These are phyloP conservation scores for Cercis canadensis DNA, from an alignment of 306 rosid genomes.

Conservation along the genomic window DNA sequence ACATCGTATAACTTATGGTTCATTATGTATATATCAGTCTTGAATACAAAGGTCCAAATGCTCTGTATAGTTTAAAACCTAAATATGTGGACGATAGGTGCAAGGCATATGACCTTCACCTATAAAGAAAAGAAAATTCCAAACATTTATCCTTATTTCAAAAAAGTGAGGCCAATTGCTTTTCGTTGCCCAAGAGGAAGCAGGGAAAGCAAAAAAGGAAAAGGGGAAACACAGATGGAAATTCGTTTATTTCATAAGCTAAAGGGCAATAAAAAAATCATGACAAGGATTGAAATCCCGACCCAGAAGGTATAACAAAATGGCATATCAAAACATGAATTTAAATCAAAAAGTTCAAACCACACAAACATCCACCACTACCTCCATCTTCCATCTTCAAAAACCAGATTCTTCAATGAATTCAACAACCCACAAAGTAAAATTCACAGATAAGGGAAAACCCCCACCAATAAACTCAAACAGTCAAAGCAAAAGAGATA, in stretches of 20 bases:
- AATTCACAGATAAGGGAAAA: too few species aligned
- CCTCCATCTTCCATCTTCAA: neutral
- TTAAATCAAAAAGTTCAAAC: conserved; percentile 8
- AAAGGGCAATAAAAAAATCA: conserved; percentile 19
- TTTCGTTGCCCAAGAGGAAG: neutral
- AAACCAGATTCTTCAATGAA: conserved; percentile 1
- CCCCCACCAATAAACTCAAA: too few species aligned
- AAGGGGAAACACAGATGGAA: neutral
- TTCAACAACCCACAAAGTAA: conserved; percentile 20
- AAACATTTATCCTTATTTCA: neutral
- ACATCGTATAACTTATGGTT: too few species aligned
- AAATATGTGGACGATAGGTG: too few species aligned
- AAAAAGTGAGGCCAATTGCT: conserved; percentile 12
- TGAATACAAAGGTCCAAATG: too few species aligned
- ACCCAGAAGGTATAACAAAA: neutral
- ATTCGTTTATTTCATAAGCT: neutral
- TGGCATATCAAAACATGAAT: neutral
- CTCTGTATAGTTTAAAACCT: too few species aligned
- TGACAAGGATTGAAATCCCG: neutral
- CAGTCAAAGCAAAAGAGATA: neutral
- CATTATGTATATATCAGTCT: too few species aligned
- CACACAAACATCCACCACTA: neutral
- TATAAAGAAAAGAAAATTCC: conserved; percentile 13
- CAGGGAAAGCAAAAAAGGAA: conserved; percentile 16
- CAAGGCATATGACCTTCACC: too few species aligned